These are phyloP conservation scores for Rhododendron ovatum DNA, from an alignment of 148 eudicot genomes.

Conservation along the genomic window DNA sequence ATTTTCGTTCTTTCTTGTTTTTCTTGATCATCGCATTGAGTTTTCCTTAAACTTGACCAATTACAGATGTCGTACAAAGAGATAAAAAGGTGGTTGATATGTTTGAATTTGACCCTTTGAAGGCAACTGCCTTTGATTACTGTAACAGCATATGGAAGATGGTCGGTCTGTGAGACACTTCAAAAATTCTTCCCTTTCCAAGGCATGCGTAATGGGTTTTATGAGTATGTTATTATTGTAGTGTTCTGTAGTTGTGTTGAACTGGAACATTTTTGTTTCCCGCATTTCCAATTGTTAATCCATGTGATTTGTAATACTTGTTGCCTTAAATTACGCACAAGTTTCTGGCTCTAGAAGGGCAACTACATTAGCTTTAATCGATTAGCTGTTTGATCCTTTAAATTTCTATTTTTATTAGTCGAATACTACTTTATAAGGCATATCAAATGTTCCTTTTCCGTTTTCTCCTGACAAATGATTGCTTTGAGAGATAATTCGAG, in stretches of 20 bases:
- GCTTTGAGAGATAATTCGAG: background rate
- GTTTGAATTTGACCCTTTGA: slow-evolving; percentile 56
- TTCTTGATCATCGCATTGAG: background rate
- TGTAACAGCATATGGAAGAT: slow-evolving; percentile 72
- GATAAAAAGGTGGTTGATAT: slow-evolving; percentile 49
- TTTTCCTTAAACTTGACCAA: slow-evolving; percentile 24
- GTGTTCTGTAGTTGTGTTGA: background rate
- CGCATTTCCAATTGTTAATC: background rate
- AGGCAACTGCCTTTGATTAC: slow-evolving; percentile 41
- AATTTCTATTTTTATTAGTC: background rate
- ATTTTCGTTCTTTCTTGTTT: background rate
- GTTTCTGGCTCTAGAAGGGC: background rate
- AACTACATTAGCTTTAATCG: background rate
- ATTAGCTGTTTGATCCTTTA: background rate
- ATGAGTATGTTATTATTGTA: background rate
- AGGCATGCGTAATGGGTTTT: background rate
- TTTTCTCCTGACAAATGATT: background rate
- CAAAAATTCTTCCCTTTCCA: background rate
- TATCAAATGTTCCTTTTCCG: background rate
- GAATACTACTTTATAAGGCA: background rate
- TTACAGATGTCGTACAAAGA: slow-evolving; percentile 55
- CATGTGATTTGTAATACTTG: background rate
- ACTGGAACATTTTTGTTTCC: too few species aligned
- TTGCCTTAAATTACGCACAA: background rate
- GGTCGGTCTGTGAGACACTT: slow-evolving; percentile 28